Percentiles rank a stretch among this genome's conserved stretches.
phyloP scores from a whole-genome alignment of 352 stramenopile genomes.

The Phytophthora vignae region DNA sequence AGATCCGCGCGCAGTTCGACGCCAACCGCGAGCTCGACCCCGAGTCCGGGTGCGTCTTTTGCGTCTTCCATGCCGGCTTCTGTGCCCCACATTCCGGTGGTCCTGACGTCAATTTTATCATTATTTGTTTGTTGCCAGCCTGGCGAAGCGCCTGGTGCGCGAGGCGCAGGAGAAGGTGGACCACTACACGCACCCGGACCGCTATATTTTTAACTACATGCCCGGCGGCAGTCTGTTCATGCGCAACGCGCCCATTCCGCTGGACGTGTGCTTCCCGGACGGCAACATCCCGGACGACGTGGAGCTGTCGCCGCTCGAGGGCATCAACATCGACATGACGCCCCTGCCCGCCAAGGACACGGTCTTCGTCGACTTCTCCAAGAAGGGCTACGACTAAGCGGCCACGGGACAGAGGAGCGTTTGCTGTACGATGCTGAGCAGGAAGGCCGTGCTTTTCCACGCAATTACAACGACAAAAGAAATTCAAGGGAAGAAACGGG shows the following conservation, averaged over 20 bases:
- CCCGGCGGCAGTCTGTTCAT: conserved; percentile 98
- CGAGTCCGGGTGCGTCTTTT: conserved; percentile 58
- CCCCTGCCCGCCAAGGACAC: conserved; percentile 75
- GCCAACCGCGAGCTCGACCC: conserved; percentile 63
- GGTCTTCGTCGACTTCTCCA: conserved; percentile 88
- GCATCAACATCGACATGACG: conserved; percentile 91
- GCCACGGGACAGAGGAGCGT: neutral
- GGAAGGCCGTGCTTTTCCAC: conserved; percentile 4
- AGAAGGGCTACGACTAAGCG: conserved; percentile 88
- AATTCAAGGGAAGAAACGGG: conserved; percentile 33
- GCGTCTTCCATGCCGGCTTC: neutral
- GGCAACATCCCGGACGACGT: conserved; percentile 86
- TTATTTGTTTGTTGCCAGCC: conserved; percentile 34
- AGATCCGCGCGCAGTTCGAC: conserved; percentile 95
- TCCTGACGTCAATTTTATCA: conserved; percentile 1
- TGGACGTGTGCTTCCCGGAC: conserved; percentile 93
- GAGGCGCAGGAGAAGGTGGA: conserved; percentile 94
- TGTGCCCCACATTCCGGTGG: conserved; percentile 38
- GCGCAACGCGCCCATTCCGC: conserved; percentile 97
- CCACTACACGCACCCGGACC: conserved; percentile 96
- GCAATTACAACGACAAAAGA: conserved; percentile 30
- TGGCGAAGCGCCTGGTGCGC: conserved; percentile 85
- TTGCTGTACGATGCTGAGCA: neutral
- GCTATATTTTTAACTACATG: conserved; percentile 98
- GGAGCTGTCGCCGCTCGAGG: conserved; percentile 84